Conservation (phyloP, 2,329 filamentous ascomycete genomes). For the Plenodomus lindquistii region DNA sequence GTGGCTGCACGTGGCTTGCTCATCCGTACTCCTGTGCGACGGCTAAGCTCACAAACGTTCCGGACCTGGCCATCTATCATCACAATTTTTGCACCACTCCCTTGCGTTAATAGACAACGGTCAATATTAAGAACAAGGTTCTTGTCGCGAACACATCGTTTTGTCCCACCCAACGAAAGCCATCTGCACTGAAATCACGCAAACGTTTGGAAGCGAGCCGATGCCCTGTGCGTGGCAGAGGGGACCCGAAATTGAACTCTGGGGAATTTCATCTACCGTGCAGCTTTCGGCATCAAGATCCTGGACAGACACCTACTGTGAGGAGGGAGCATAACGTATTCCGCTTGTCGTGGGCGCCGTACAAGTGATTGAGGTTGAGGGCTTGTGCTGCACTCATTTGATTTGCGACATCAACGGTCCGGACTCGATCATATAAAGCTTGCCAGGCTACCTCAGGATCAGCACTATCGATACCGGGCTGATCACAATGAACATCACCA, state of each 20-base stretch:
- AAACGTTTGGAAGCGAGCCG: not conserved
- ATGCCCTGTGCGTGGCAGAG: conserved; percentile 1
- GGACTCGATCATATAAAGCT: conserved; percentile 1
- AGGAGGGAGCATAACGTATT: not conserved
- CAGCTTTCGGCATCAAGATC: not conserved
- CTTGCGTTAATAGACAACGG: not conserved
- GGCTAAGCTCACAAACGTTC: not conserved
- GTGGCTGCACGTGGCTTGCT: not conserved
- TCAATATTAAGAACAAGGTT: not conserved
- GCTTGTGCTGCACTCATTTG: not conserved
- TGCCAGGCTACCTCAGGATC: not conserved
- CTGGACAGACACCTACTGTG: not conserved
- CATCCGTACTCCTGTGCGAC: not conserved
- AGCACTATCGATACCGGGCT: not conserved
- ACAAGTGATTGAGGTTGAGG: not conserved
- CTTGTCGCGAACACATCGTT: not conserved
- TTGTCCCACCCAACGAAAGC: not conserved
- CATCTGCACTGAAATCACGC: not conserved
- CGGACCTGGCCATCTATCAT: not conserved
- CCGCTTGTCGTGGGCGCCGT: not conserved
- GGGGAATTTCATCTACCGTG: not conserved
- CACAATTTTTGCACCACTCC: not conserved
- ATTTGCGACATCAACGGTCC: not conserved
- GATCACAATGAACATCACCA: not conserved
- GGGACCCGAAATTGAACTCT: conserved; percentile 1